These are phyloP conservation scores for Blastocystis sp. DNA, from an alignment of 352 stramenopile genomes.

Conservation along the genomic window DNA sequence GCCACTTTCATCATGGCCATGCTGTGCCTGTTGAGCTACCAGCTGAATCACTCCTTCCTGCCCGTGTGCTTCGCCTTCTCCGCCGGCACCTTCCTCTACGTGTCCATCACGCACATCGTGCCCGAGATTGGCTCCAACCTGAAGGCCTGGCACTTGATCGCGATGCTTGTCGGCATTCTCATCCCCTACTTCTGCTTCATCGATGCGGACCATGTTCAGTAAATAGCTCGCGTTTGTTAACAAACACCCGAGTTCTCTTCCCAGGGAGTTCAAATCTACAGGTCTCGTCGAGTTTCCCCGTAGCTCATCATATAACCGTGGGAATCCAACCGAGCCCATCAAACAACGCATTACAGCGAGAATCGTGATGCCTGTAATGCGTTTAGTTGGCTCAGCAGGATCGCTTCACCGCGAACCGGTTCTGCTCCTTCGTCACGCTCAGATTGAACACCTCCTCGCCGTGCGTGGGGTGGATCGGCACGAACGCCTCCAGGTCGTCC, in stretches of 20 bases:
- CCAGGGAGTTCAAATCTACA: conserved; percentile 34
- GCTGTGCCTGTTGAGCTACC: not conserved
- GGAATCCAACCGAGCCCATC: not conserved
- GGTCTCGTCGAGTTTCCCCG: conserved; percentile 51
- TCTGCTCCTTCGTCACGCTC: conserved; percentile 88
- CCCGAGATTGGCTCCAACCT: conserved; percentile 67
- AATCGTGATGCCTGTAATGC: conserved; percentile 2
- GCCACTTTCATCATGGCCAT: conserved; percentile 61
- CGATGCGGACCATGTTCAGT: conserved; percentile 30
- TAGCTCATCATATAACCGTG: conserved; percentile 50
- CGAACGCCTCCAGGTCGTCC: conserved; percentile 84
- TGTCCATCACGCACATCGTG: conserved; percentile 68
- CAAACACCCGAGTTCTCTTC: not conserved
- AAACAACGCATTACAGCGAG: not conserved
- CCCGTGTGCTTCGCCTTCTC: conserved; percentile 63
- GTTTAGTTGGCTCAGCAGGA: conserved; percentile 85
- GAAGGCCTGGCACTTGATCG: conserved; percentile 65
- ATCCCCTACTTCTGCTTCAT: conserved; percentile 69
- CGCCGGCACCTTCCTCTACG: conserved; percentile 69
- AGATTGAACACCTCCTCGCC: conserved; percentile 90
- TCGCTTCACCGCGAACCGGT: conserved; percentile 82
- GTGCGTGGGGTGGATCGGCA: conserved; percentile 92
- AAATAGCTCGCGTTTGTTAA: not conserved
- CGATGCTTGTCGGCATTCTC: conserved; percentile 61
- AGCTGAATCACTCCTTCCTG: conserved; percentile 21